phyloP scores from a whole-genome alignment of 1,284 basidiomycete species.

The Tilletia walkeri region DNA sequence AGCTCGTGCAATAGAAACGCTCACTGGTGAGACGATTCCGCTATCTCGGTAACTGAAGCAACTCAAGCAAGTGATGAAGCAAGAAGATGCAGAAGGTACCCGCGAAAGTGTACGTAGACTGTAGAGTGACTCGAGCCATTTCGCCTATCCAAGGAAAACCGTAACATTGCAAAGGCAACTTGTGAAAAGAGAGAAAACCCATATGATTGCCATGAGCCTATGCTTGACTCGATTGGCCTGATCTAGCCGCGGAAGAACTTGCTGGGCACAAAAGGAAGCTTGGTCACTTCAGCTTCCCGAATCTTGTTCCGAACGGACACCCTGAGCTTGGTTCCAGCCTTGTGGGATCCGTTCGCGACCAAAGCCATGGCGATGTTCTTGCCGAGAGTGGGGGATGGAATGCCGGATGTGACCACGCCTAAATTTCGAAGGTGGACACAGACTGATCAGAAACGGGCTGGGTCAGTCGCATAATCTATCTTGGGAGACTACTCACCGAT shows the following conservation, averaged over 20 bases:
- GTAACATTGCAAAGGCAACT: too few species aligned
- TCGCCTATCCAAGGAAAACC: too few species aligned
- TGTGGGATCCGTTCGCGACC: conserved; percentile 74
- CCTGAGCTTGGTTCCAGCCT: conserved; percentile 78
- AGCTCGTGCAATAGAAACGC: too few species aligned
- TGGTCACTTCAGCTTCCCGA: conserved; percentile 68
- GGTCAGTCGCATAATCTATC: too few species aligned
- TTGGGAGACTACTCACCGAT: conserved; percentile 21
- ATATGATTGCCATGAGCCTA: too few species aligned
- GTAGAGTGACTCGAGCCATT: too few species aligned
- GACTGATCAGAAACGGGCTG: not conserved
- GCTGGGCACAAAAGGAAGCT: conserved; percentile 73
- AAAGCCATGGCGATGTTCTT: conserved; percentile 98
- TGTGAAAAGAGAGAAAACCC: not conserved
- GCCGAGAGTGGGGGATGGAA: conserved; percentile 84
- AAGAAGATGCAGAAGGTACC: too few species aligned
- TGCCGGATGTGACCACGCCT: conserved; percentile 81
- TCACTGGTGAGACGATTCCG: too few species aligned
- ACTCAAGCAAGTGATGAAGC: too few species aligned
- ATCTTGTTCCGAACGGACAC: conserved; percentile 76
- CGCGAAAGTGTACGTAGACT: too few species aligned
- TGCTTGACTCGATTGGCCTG: not conserved
- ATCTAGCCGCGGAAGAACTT: conserved; percentile 50
- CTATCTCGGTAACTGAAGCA: too few species aligned
- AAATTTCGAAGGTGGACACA: too few species aligned